A percentile compares a stretch with the other conserved stretches of the same genome.
These are phyloP conservation scores for Penicillium manginii DNA, from an alignment of 495 filamentous ascomycete species.

Conservation along the genomic window DNA sequence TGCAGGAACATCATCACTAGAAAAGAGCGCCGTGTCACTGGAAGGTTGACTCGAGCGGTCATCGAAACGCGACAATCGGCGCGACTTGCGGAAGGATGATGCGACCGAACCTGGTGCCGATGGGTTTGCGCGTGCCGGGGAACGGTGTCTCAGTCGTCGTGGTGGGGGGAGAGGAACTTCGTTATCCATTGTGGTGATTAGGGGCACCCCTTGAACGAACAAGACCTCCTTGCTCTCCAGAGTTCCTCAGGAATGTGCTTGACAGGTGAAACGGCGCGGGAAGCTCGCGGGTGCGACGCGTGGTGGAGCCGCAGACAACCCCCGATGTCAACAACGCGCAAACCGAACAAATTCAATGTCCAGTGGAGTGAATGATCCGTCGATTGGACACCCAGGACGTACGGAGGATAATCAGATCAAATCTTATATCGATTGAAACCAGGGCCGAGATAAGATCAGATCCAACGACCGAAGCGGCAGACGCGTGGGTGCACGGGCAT, in stretches of 20 bases:
- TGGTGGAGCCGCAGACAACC: slow-evolving; percentile 23
- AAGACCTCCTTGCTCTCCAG: background rate
- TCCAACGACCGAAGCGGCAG: slow-evolving; percentile 19
- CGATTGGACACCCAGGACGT: no score
- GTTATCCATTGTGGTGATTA: slow-evolving; percentile 38
- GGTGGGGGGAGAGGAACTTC: slow-evolving; percentile 50
- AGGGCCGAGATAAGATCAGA: slow-evolving; percentile 32
- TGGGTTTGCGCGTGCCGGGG: slow-evolving; percentile 25
- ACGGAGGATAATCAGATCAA: no score
- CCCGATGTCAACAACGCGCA: slow-evolving; percentile 18
- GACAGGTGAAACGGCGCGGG: slow-evolving; percentile 9
- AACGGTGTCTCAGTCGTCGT: slow-evolving; percentile 46
- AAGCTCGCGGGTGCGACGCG: slow-evolving; percentile 20
- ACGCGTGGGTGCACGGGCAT: slow-evolving; percentile 32
- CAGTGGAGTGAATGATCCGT: no score
- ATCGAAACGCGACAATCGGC: slow-evolving; percentile 42
- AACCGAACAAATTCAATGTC: slow-evolving; percentile 7
- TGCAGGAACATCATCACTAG: slow-evolving; percentile 74
- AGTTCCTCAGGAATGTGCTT: slow-evolving; percentile 8
- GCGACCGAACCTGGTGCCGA: slow-evolving; percentile 16
- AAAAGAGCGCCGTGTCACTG: slow-evolving; percentile 77
- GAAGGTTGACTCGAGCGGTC: slow-evolving; percentile 57
- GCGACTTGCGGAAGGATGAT: slow-evolving; percentile 36
- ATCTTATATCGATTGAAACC: background rate
- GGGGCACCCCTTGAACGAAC: background rate